A percentile compares a stretch with the other conserved stretches of the same genome.
phyloP scores from a whole-genome alignment of 352 stramenopile genomes.

The Globisporangium orthogonon region DNA sequence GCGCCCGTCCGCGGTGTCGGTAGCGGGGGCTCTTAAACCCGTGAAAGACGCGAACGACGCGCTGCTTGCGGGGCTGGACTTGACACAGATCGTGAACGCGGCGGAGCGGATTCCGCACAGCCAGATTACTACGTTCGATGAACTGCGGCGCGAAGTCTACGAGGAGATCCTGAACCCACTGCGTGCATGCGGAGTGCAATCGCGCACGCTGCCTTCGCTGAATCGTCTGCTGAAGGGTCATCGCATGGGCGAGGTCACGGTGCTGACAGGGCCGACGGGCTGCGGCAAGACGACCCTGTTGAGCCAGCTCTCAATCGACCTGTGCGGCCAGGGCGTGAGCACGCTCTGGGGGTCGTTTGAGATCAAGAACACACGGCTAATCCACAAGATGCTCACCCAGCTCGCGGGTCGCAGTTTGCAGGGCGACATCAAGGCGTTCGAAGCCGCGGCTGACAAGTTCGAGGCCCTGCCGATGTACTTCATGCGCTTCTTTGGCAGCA shows the following conservation, averaged over 20 bases:
- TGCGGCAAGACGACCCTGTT: constrained; percentile 94
- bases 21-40: constrained; percentile 59
- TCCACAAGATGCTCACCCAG: constrained; percentile 98
- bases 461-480: constrained; percentile 96
- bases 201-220: constrained; percentile 92
- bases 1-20: constrained; percentile 35
- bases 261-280: constrained; percentile 97
- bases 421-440: constrained; percentile 73
- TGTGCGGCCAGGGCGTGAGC: constrained; percentile 94
- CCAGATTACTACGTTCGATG: constrained; percentile 91
- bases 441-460: constrained; percentile 85
- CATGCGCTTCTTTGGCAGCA: constrained; percentile 97
- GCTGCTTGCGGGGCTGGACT: constrained; percentile 84
- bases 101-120: constrained; percentile 88
- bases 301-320: constrained; percentile 86
- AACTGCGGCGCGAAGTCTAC: constrained; percentile 90
- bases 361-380: constrained; percentile 97
- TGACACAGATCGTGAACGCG: constrained; percentile 79
- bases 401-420: constrained; percentile 67
- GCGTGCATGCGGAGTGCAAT: constrained; percentile 89
- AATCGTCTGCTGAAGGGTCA: constrained; percentile 96
- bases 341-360: constrained; percentile 99
- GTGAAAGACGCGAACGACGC: constrained; percentile 96
- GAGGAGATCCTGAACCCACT: constrained; percentile 95
- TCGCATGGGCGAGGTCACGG: constrained; percentile 96